These are phyloP conservation scores for Candida multigemmis DNA, from an alignment of 805 yeast genomes.

Conservation along the genomic window DNA sequence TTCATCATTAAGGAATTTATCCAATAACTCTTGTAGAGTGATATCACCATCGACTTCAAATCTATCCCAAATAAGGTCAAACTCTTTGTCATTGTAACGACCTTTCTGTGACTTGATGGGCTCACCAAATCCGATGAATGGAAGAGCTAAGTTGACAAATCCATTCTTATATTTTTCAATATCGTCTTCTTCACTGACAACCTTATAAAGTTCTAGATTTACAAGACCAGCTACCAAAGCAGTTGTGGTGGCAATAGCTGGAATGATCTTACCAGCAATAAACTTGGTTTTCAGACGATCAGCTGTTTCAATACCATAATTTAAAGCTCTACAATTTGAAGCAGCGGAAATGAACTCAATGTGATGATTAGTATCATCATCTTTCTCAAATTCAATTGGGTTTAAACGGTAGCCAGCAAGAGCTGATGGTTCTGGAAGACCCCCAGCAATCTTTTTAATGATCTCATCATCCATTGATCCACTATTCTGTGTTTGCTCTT, in stretches of 20 bases:
- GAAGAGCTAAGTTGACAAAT: constrained; percentile 83
- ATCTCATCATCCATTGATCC: constrained; percentile 50
- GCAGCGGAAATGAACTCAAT: constrained; percentile 95
- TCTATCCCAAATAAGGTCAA: constrained; percentile 93
- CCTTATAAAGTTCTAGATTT: constrained; percentile 85
- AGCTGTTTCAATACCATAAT: constrained; percentile 81
- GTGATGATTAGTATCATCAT: constrained; percentile 94
- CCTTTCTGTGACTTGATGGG: constrained; percentile 83
- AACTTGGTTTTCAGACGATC: constrained; percentile 88
- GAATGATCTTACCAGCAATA: constrained; percentile 96
- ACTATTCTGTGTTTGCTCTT: constrained; percentile 52
- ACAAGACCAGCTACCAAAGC: constrained; percentile 94
- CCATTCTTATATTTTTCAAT: constrained; percentile 90
- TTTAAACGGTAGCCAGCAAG: constrained; percentile 79
- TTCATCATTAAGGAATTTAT: constrained; percentile 70
- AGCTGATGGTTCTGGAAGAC: constrained; percentile 81
- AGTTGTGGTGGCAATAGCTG: constrained; percentile 99
- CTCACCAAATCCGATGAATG: constrained; percentile 95
- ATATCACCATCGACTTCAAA: constrained; percentile 74
- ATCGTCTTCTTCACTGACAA: constrained; percentile 63
- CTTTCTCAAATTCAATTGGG: constrained; percentile 96
- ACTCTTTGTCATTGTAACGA: constrained; percentile 66
- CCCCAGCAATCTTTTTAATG: constrained; percentile 58
- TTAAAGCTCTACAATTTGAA: constrained; percentile 90
- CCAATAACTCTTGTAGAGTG: constrained; percentile 65